Evolutionary conservation across 305 asterid genomes (phyloP).

Genomic region (Fraxinus xanthoxyloides): DNA sequence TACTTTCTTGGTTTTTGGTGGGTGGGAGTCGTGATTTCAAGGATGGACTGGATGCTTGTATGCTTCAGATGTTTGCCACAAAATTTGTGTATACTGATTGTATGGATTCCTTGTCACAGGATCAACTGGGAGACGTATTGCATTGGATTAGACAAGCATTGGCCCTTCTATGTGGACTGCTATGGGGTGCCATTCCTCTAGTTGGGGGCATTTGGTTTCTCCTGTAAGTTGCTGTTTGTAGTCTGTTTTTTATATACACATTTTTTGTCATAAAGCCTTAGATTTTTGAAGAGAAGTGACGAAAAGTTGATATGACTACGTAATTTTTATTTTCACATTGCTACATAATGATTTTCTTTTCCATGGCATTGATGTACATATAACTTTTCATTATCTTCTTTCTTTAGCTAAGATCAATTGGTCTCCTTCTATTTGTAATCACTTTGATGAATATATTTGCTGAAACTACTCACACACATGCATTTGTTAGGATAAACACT

Average conservation of each 20-base stretch:
- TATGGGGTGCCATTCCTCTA: slow-evolving; percentile 93
- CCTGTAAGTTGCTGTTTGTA: slow-evolving; percentile 51
- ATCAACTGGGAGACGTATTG: slow-evolving; percentile 84
- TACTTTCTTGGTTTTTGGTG: not conserved
- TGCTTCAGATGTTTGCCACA: slow-evolving; percentile 12
- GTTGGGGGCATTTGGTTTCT: slow-evolving; percentile 90
- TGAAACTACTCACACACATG: not conserved
- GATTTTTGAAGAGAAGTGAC: not conserved
- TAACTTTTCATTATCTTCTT: not conserved
- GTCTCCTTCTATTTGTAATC: not conserved
- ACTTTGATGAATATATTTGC: not conserved
- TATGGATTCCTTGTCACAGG: slow-evolving; percentile 51
- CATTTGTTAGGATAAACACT: not conserved
- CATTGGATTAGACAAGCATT: slow-evolving; percentile 94
- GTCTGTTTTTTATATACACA: not conserved
- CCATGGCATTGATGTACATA: not conserved
- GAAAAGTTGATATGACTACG: not conserved
- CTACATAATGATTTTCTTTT: not conserved
- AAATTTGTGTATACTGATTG: slow-evolving; percentile 10
- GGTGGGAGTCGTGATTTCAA: not conserved
- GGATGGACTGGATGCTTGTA: not conserved
- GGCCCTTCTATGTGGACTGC: slow-evolving; percentile 69
- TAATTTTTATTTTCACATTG: not conserved
- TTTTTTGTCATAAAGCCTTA: not conserved
- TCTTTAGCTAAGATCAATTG: not conserved